Evolutionary conservation across 2,329 filamentous ascomycete genomes (phyloP).

Genomic region (Neoscytalidium dimidiatum): DNA sequence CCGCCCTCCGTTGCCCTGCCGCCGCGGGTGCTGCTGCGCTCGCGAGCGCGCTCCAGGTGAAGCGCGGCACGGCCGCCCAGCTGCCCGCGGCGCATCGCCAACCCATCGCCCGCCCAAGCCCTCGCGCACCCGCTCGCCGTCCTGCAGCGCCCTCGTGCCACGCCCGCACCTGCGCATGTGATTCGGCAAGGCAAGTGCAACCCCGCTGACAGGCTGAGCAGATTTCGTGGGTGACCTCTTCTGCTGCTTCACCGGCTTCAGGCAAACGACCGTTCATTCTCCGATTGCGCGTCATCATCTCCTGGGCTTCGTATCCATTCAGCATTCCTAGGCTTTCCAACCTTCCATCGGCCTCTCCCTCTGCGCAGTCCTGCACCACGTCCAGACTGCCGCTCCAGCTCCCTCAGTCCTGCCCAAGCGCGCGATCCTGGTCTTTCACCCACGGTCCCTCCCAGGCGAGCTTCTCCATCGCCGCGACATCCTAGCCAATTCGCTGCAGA

Average conservation of each 20-base stretch:
- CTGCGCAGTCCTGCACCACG: slow-evolving; percentile 30
- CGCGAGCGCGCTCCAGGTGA: background rate
- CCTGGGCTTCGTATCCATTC: slow-evolving; percentile 32
- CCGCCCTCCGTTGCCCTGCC: background rate
- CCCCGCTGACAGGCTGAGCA: slow-evolving; percentile 28
- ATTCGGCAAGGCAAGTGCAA: slow-evolving; percentile 29
- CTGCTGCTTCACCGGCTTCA: slow-evolving; percentile 27
- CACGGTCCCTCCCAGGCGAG: slow-evolving; percentile 2
- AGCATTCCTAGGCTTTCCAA: slow-evolving; percentile 19
- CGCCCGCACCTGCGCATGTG: slow-evolving; percentile 31
- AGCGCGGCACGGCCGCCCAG: background rate
- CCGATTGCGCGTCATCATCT: slow-evolving; percentile 28
- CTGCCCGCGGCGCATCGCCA: slow-evolving; percentile 12
- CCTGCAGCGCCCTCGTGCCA: slow-evolving; percentile 28
- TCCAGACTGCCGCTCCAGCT: slow-evolving; percentile 19
- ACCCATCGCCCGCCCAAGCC: background rate
- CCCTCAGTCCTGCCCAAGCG: slow-evolving; percentile 26
- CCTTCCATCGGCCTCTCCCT: slow-evolving; percentile 6
- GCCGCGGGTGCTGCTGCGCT: background rate
- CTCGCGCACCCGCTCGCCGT: background rate
- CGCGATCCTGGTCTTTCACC: slow-evolving; percentile 22
- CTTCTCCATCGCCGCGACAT: background rate
- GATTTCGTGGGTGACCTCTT: slow-evolving; percentile 32
- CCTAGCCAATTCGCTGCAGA: slow-evolving; percentile 13
- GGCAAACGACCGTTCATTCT: slow-evolving; percentile 36